Evolutionary conservation across 2,329 filamentous ascomycete genomes (phyloP).

Genomic region (Aspergillus tamarii): DNA sequence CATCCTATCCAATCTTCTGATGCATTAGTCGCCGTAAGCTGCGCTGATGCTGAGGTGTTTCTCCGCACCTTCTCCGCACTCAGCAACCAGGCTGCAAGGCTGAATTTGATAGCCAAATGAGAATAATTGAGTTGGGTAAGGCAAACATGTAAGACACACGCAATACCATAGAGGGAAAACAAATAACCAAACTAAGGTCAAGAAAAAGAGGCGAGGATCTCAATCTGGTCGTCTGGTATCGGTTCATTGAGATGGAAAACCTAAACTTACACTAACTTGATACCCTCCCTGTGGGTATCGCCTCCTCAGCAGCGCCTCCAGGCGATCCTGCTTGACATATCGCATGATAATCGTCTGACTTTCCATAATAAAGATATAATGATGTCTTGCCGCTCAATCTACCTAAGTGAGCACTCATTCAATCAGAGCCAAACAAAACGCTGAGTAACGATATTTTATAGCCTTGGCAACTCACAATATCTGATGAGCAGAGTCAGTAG

Average conservation of each 20-base stretch:
- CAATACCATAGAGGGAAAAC: neutral
- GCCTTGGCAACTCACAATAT: neutral
- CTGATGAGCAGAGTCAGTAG: neutral
- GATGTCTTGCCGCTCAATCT: neutral
- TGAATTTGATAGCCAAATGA: neutral
- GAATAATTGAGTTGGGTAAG: neutral
- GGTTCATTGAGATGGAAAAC: neutral
- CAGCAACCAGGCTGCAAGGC: neutral
- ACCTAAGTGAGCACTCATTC: neutral
- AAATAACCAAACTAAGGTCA: neutral
- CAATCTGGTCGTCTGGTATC: neutral
- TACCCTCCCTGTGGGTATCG: slow-evolving; percentile 8
- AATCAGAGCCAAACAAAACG: neutral
- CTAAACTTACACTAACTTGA: slow-evolving; percentile 3
- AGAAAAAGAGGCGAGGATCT: neutral
- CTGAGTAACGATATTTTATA: neutral
- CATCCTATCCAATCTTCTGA: neutral
- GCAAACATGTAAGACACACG: neutral
- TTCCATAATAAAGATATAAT: neutral
- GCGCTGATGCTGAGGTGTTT: neutral
- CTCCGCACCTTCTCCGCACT: neutral
- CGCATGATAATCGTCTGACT: slow-evolving; percentile 5
- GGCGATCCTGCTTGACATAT: slow-evolving; percentile 7
- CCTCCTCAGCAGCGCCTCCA: slow-evolving; percentile 6
- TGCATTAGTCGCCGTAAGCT: neutral